These are phyloP conservation scores for Malassezia cuniculi DNA, from an alignment of 1,284 basidiomycete species.

Conservation along the genomic window DNA sequence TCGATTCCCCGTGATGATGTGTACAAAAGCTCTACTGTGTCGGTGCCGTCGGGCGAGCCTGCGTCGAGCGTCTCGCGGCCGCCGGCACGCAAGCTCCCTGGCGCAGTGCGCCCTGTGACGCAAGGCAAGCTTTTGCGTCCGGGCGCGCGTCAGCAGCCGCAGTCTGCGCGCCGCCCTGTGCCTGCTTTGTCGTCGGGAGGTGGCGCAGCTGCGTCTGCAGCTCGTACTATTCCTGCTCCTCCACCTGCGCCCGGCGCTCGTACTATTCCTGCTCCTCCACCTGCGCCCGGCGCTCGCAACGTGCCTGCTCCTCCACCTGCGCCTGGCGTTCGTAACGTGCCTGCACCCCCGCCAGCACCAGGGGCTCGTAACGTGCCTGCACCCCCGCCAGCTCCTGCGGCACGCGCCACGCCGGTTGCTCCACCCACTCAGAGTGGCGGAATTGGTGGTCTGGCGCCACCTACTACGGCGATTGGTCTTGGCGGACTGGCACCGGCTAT, in stretches of 20 bases:
- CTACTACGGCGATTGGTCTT: background rate
- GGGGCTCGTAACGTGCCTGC: conserved; percentile 6
- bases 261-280: conserved; percentile 45
- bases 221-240: conserved; percentile 13
- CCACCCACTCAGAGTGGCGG: background rate
- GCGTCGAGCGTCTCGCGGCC: conserved; percentile 66
- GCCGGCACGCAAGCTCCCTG: conserved; percentile 72
- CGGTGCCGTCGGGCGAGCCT: conserved; percentile 76
- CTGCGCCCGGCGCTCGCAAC: conserved; percentile 54
- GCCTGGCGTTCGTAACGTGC: background rate
- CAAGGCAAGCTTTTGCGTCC: conserved; percentile 41
- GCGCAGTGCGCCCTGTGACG: conserved; percentile 67
- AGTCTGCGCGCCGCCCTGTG: conserved; percentile 28
- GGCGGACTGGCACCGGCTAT: no score
- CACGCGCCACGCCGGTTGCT: background rate
- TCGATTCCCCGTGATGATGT: conserved; percentile 61
- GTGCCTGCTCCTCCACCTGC: conserved; percentile 20
- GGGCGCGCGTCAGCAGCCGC: conserved; percentile 9
- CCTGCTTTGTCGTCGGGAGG: conserved; percentile 21
- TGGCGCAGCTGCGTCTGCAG: conserved; percentile 3
- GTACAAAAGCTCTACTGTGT: conserved; percentile 88
- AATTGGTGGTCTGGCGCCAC: background rate
- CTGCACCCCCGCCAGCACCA: conserved; percentile 5
- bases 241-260: conserved; percentile 18
- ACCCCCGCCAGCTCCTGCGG: background rate